Conservation (phyloP, 129 eudicot species). For the Dittrichia graveolens region DNA sequence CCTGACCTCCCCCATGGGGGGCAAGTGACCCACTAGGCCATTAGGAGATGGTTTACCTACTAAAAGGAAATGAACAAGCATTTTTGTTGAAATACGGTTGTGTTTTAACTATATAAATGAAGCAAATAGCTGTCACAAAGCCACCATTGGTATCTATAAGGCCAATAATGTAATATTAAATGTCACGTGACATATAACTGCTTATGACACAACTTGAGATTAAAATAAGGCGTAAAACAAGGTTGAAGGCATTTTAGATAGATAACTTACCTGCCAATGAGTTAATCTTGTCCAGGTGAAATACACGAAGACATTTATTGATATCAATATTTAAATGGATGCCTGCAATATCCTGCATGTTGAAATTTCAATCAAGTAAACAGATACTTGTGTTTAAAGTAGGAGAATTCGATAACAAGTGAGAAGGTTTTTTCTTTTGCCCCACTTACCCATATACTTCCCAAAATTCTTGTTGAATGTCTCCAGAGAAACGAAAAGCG, state of each 20-base stretch:
- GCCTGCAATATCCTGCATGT: conserved; percentile 90
- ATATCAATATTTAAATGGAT: conserved; percentile 82
- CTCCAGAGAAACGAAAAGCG: conserved; percentile 77
- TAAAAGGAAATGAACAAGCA: conserved; percentile 5
- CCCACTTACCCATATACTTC: conserved; percentile 81
- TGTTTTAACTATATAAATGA: neutral
- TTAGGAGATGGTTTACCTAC: neutral
- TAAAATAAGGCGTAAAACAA: conserved; percentile 12
- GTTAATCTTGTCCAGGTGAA: conserved; percentile 76
- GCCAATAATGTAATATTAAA: conserved; percentile 1
- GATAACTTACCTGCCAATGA: conserved; percentile 65
- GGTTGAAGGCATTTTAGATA: conserved; percentile 12
- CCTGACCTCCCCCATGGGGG: too few relatives aligned
- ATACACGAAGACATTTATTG: conserved; percentile 74
- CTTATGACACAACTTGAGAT: neutral
- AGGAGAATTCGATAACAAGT: conserved; percentile 1
- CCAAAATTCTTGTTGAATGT: conserved; percentile 60
- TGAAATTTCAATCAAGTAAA: conserved; percentile 29
- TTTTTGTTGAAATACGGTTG: neutral
- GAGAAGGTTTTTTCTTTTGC: neutral
- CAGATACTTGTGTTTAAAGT: conserved; percentile 10
- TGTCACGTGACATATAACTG: conserved; percentile 14
- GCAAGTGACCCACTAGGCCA: too few relatives aligned
- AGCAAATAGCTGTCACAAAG: conserved; percentile 3
- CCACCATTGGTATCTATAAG: conserved; percentile 1